Evolutionary conservation across 345 rosid species (phyloP), one percentile per base, ranked within the genome.

Genomic region (Gossypium rotundifolium): DNA sequence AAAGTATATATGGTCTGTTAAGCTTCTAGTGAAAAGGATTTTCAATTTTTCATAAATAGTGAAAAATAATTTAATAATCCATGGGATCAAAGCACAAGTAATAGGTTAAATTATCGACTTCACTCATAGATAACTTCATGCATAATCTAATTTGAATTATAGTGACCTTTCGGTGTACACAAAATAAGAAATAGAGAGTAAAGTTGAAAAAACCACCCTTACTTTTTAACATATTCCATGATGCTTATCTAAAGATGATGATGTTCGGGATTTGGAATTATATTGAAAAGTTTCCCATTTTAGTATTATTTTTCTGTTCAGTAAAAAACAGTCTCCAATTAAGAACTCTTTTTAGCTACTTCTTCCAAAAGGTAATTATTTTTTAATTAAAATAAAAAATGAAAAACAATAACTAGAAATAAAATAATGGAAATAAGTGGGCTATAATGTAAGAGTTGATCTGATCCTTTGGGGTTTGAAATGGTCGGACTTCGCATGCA

Each of bases 401-500:
- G 13, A 49, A 25, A 25, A 49, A 49, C 7, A 25, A 25, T 7
- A 8, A 23, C 2, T 8, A 23, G 0, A 23, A 1, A 67, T 22
- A 25, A 67, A 27, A 25, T 23, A 16, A 7, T 46, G 12, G 29
- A 16, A 22, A 23, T 18, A 2, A 67, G 77, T 79, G 71, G 77
- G 74, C 81, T 54, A 65, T 67, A 55, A 73, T 11, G 74, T 16
- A 20, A 22, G 25, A 10, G 64, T 0, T 20, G 4, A 49, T 49
- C 61, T 20, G 4, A 49, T 49, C 61, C 22, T 22, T 25, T 13
- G 11, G 7, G 22, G 38, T 71, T 84, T 84, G 84, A 74, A 77
- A 40, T 46, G 84, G 81, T 79, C 81, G 42, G 74, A 60, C 10
- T 60, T 71, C 81, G 38, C 87, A 76, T 71, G 81, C 46, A 29